phyloP scores from a whole-genome alignment of 2,329 filamentous ascomycete genomes.

The Harringtonia lauricola region DNA sequence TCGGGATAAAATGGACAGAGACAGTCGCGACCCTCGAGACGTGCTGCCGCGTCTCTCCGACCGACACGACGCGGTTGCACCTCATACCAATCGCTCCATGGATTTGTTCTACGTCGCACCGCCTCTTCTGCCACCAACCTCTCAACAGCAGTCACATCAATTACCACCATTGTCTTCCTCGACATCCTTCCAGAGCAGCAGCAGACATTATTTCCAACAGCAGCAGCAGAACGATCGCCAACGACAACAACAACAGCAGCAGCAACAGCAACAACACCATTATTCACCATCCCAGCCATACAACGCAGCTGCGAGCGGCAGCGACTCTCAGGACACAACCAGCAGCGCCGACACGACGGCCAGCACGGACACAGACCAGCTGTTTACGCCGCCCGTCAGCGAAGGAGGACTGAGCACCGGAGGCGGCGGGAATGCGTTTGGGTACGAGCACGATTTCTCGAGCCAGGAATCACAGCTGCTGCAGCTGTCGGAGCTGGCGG shows the following conservation, averaged over 20 bases:
- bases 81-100: slow-evolving; percentile 8
- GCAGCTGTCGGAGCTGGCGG: slow-evolving; percentile 47
- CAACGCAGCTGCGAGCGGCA: slow-evolving; percentile 3
- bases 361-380: slow-evolving; percentile 24
- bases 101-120: slow-evolving; percentile 6
- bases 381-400: slow-evolving; percentile 32
- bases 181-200: slow-evolving; percentile 8
- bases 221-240: background rate
- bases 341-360: slow-evolving; percentile 23
- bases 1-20: slow-evolving; percentile 13
- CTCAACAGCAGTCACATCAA: slow-evolving; percentile 1
- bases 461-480: slow-evolving; percentile 46
- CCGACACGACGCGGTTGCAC: slow-evolving; percentile 12
- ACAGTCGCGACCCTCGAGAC: slow-evolving; percentile 6
- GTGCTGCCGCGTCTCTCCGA: slow-evolving; percentile 11
- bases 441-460: slow-evolving; percentile 21
- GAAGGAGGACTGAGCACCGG: slow-evolving; percentile 28
- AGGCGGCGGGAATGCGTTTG: slow-evolving; percentile 16
- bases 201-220: slow-evolving; percentile 7
- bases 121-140: slow-evolving; percentile 4
- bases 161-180: slow-evolving; percentile 1
- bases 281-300: background rate
- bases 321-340: slow-evolving; percentile 23
- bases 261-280: background rate
- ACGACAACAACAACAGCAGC: background rate